Conservation (phyloP, 192 early-diverging fungal species). For the Podila epicladia region DNA sequence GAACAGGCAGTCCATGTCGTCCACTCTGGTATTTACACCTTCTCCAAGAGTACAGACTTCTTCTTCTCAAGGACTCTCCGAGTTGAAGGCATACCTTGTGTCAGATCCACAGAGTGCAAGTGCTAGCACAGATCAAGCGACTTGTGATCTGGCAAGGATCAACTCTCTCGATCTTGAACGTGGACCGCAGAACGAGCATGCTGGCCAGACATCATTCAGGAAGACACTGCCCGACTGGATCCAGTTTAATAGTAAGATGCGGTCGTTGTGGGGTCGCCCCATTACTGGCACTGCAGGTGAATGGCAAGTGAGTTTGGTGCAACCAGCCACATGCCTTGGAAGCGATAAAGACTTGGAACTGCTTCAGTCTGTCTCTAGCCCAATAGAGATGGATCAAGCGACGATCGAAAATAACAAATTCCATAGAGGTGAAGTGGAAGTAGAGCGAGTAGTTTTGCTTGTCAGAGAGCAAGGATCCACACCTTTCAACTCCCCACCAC, state of each 20-base stretch:
- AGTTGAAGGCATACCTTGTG: conserved; percentile 9
- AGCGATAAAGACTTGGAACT: not conserved
- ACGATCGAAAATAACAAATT: not conserved
- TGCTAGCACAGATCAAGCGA: not conserved
- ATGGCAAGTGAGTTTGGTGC: conserved; percentile 22
- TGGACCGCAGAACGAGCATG: no score
- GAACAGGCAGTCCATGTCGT: not conserved
- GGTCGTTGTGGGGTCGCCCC: conserved; percentile 17
- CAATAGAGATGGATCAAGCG: not conserved
- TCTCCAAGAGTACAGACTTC: conserved; percentile 1
- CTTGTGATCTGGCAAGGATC: no score
- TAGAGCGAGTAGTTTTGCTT: conserved; percentile 9
- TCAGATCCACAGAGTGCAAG: conserved; percentile 3
- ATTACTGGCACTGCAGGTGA: conserved; percentile 8
- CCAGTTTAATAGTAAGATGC: conserved; percentile 24
- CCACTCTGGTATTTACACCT: not conserved
- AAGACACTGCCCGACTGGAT: conserved; percentile 25
- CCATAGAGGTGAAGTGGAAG: not conserved
- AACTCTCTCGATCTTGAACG: no score
- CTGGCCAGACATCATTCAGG: not conserved
- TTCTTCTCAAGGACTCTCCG: not conserved
- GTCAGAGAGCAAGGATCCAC: conserved; percentile 11
- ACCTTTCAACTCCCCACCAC: conserved; percentile 3
- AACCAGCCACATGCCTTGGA: not conserved
- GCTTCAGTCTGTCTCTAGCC: not conserved